Conservation (phyloP, 306 rosid species). For the Vigna nakashimae region DNA sequence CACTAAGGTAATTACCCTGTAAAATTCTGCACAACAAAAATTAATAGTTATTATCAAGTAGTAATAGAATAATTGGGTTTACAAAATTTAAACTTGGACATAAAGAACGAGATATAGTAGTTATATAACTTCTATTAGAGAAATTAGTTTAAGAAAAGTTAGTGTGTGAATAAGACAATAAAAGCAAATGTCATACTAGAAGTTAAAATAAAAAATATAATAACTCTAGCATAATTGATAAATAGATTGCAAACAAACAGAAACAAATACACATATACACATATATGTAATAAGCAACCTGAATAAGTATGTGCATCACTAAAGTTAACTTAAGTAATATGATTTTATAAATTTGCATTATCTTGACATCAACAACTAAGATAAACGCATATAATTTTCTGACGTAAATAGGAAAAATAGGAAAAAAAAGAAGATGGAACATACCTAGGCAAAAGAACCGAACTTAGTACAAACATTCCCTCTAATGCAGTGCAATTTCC, state of each 20-base stretch:
- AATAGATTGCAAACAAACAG: neutral
- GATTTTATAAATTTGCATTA: constrained; percentile 7
- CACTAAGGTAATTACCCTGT: no score
- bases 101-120: no score
- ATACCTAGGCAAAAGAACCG: constrained; percentile 34
- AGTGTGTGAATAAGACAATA: no score
- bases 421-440: neutral
- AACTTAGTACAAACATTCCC: constrained; percentile 67
- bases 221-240: constrained; percentile 25
- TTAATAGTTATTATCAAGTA: no score
- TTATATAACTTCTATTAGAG: no score
- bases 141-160: no score
- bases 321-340: constrained; percentile 24
- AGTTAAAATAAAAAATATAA: no score
- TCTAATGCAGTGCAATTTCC: constrained; percentile 87
- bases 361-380: constrained; percentile 30
- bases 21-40: no score
- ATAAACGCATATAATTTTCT: constrained; percentile 33
- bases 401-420: constrained; percentile 28
- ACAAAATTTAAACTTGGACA: no score
- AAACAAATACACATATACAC: neutral
- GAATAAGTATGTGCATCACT: constrained; percentile 17
- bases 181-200: no score
- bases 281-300: constrained; percentile 12
- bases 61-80: no score